A percentile compares a stretch with the other conserved stretches of the same genome.
Conservation (phyloP, 306 rosid species). For the Alnus glutinosa region DNA sequence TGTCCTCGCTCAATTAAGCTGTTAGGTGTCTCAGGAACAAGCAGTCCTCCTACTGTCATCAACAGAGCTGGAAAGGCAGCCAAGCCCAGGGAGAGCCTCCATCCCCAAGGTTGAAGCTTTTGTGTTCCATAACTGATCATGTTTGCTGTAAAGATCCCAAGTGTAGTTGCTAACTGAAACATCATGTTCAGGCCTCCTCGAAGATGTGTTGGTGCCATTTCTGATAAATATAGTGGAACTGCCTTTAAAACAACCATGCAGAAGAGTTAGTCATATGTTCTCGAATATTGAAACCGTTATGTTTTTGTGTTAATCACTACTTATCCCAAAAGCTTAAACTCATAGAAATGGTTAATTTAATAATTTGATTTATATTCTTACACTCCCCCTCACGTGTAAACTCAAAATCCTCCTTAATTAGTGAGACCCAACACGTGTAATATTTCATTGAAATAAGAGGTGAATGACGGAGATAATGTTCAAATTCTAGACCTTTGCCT, state of each 20-base stretch:
- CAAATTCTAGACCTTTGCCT: too few species aligned
- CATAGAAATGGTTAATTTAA: too few species aligned
- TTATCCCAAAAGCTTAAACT: too few species aligned
- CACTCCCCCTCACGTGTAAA: too few species aligned
- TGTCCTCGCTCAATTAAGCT: conserved; percentile 73
- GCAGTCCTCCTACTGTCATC: conserved; percentile 80
- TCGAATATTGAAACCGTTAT: neutral
- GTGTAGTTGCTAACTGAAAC: conserved; percentile 92
- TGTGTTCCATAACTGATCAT: conserved; percentile 89
- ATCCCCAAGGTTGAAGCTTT: conserved; percentile 78
- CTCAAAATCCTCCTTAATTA: too few species aligned
- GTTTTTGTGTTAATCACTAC: too few species aligned
- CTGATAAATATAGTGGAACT: conserved; percentile 85
- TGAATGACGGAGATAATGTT: too few species aligned
- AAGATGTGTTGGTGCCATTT: conserved; percentile 93
- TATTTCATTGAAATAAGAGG: too few species aligned
- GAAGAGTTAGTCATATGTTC: conserved; percentile 20
- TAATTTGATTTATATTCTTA: too few species aligned
- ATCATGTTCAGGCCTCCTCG: conserved; percentile 91
- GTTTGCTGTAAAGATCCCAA: conserved; percentile 84
- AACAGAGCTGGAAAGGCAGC: conserved; percentile 68
- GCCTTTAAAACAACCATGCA: conserved; percentile 61
- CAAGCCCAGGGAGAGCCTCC: conserved; percentile 90
- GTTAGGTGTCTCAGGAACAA: conserved; percentile 92
- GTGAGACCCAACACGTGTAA: too few species aligned